Conservation (phyloP, 805 yeast genomes). For the Diddensiella santjacobensis region DNA sequence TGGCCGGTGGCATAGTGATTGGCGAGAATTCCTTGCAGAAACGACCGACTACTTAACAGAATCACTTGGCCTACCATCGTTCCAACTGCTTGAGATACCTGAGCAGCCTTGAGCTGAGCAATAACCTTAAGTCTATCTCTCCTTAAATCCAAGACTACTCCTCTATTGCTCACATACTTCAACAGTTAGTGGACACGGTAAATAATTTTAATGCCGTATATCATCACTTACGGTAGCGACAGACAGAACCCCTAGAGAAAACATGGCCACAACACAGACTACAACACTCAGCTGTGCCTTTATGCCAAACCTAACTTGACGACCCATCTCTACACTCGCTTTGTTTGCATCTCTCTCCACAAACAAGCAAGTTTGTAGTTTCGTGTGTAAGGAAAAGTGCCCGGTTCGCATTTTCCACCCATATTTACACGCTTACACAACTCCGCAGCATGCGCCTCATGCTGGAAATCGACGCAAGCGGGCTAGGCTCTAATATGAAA, state of each 20-base stretch:
- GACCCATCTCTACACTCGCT: constrained; percentile 8
- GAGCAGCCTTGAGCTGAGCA: constrained; percentile 76
- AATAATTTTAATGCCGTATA: constrained; percentile 6
- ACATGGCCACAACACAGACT: constrained; percentile 64
- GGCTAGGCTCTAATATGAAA: too few species aligned
- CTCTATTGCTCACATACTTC: constrained; percentile 55
- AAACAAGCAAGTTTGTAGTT: too few species aligned
- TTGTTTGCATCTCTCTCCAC: too few species aligned
- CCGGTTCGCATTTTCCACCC: too few species aligned
- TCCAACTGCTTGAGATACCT: constrained; percentile 63
- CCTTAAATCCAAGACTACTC: constrained; percentile 54
- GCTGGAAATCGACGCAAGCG: too few species aligned
- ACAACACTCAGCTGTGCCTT: constrained; percentile 70
- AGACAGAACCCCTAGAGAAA: constrained; percentile 69
- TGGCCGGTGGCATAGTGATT: constrained; percentile 35
- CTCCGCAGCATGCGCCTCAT: too few species aligned
- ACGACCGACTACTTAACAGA: constrained; percentile 55
- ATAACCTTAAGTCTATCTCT: constrained; percentile 69
- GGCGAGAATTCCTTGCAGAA: constrained; percentile 54
- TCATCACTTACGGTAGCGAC: constrained; percentile 47
- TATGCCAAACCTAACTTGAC: constrained; percentile 49
- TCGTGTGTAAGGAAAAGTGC: too few species aligned
- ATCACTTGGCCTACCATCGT: constrained; percentile 63
- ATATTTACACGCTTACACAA: too few species aligned
- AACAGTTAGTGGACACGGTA: constrained; percentile 5